Evolutionary conservation across 1,139 yeast species (phyloP).

Genomic region (Suhomyces ambrosiae): DNA sequence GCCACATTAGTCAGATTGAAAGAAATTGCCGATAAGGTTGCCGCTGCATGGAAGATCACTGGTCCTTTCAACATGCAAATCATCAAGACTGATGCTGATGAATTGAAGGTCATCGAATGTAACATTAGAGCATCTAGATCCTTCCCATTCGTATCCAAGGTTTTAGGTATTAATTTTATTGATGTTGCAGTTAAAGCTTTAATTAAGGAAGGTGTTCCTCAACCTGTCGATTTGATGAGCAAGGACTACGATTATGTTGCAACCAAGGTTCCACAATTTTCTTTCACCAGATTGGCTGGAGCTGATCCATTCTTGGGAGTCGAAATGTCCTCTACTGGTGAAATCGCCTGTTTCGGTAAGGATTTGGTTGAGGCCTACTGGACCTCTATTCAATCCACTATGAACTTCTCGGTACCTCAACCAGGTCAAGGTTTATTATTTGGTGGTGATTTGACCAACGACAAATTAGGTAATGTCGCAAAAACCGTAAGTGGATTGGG

Average conservation of each 20-base stretch:
- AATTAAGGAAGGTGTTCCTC: slow-evolving; percentile 69
- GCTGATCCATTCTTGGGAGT: slow-evolving; percentile 99
- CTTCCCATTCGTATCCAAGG: slow-evolving; percentile 98
- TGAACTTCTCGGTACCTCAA: slow-evolving; percentile 91
- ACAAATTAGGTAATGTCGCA: slow-evolving; percentile 74
- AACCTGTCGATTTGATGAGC: slow-evolving; percentile 69
- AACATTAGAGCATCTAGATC: slow-evolving; percentile 98
- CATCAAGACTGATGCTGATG: slow-evolving; percentile 64
- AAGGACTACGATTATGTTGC: slow-evolving; percentile 75
- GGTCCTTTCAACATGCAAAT: slow-evolving; percentile 99
- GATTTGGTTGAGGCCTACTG: slow-evolving; percentile 90
- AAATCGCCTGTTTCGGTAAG: slow-evolving; percentile 92
- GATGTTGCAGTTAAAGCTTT: slow-evolving; percentile 92
- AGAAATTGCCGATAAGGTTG: slow-evolving; percentile 89
- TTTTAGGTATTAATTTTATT: slow-evolving; percentile 88
- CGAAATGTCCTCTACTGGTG: slow-evolving; percentile 99
- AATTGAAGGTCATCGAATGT: slow-evolving; percentile 92
- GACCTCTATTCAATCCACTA: slow-evolving; percentile 94
- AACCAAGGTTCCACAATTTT: slow-evolving; percentile 96
- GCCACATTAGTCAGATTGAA: slow-evolving; percentile 63
- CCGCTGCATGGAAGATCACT: slow-evolving; percentile 90
- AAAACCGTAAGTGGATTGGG: slow-evolving; percentile 69
- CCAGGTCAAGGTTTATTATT: slow-evolving; percentile 89
- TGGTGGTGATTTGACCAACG: slow-evolving; percentile 86
- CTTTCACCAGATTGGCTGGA: slow-evolving; percentile 96